Evolutionary conservation across 1,139 yeast genomes (phyloP), one percentile per base, ranked within the genome.

Genomic region (Candida anutae): DNA sequence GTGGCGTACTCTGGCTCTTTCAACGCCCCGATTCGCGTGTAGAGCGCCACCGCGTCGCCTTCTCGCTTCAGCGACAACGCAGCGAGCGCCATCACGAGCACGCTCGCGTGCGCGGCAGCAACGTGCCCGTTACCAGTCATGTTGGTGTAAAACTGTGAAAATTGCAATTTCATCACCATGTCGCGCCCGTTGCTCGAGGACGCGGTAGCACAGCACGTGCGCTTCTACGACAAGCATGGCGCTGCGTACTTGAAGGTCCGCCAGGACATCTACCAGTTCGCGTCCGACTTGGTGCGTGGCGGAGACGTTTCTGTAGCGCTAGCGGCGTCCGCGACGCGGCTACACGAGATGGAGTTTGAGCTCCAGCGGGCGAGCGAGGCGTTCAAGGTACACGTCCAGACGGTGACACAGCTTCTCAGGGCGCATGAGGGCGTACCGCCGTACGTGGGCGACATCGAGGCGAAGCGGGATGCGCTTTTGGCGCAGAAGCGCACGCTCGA

Each of bases 141-240:
- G n/a, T n/a, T n/a, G n/a, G n/a, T n/a, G n/a, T n/a, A n/a, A n/a
- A n/a, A n/a, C n/a, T n/a, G n/a, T n/a, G n/a, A n/a, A n/a, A n/a
- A n/a, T n/a, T n/a, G n/a, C n/a, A n/a, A n/a, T 26, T 45, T 50
- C 12, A 51, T 55, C n/a, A 45, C 41, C 28, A 49, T 48, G 28
- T 62, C 57, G 30, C 62, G 54, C 31, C 50, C 45, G 20, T 40
- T 62, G 28, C 53, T 62, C 6, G 64, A 60, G 21, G 55, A 50
- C 23, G 42, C 62, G 3, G 50, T 60, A 5, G 26, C 43, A 4
- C 52, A 52, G 33, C 52, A 50, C 36, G 50, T 64, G 26, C 46
- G 47, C 28, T 55, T 49, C 27, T 53, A 60, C 36, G 70, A 65
- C 33, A 56, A 55, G 28, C 34, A 47, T 9, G 46, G 62, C 3